Percentiles rank a stretch among this genome's conserved stretches.
These are phyloP conservation scores for Isochrysis galbana DNA, from an alignment of 78 protist species.

Conservation along the genomic window DNA sequence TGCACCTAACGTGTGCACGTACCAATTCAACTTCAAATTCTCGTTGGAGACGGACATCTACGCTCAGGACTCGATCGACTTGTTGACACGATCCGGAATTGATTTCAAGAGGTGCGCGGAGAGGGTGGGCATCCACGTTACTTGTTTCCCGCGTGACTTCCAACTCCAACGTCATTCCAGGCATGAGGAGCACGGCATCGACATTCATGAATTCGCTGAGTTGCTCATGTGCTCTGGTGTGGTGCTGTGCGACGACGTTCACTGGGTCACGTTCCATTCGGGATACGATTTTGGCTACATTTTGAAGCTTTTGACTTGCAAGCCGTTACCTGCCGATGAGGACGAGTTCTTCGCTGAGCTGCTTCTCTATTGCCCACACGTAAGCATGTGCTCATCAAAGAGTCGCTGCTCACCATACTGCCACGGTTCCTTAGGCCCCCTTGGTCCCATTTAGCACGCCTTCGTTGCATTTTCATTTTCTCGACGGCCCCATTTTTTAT, in stretches of 20 bases:
- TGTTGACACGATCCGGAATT: conserved; percentile 90
- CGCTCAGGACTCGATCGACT: conserved; percentile 94
- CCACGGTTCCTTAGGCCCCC: too few species aligned
- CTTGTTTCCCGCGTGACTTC: too few species aligned
- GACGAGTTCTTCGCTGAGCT: not conserved
- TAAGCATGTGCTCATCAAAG: too few species aligned
- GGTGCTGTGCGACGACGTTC: conserved; percentile 44
- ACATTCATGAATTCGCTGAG: too few species aligned
- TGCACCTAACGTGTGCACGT: conserved; percentile 82
- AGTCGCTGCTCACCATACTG: too few species aligned
- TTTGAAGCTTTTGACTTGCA: conserved; percentile 77
- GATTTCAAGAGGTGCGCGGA: conserved; percentile 78
- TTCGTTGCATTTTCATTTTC: too few species aligned
- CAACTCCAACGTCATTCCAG: too few species aligned
- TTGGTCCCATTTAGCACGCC: too few species aligned
- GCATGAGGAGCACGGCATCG: too few species aligned
- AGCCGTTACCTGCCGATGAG: conserved; percentile 73
- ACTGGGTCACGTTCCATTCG: conserved; percentile 70
- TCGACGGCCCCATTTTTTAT: too few species aligned
- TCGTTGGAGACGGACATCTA: conserved; percentile 74
- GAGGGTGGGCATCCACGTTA: too few species aligned
- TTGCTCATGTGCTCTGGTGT: not conserved
- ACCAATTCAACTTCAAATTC: conserved; percentile 98
- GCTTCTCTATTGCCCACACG: conserved; percentile 80
- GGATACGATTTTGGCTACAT: conserved; percentile 87